Conservation (phyloP, 257 asterid genomes). For the Solanum megistacrolobum region DNA sequence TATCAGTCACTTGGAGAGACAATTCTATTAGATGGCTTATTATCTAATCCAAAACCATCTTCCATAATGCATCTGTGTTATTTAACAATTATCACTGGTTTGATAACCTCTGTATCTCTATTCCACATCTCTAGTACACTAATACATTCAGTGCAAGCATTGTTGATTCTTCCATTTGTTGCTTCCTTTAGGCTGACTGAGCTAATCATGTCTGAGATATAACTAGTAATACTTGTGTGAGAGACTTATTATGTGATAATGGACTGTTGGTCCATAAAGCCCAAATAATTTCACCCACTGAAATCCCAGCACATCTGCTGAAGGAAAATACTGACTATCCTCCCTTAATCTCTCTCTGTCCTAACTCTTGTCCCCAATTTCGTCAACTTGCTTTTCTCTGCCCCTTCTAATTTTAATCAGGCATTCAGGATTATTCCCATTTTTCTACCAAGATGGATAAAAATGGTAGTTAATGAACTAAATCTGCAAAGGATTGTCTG, state of each 20-base stretch:
- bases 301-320: not conserved
- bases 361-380: not conserved
- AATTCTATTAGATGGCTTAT: not conserved
- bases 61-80: not conserved
- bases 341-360: not conserved
- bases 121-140: not conserved
- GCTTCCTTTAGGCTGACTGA: not conserved
- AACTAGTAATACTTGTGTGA: not conserved
- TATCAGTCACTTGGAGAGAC: not conserved
- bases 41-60: not conserved
- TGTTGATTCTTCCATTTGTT: not conserved
- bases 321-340: not conserved
- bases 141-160: not conserved
- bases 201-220: not conserved
- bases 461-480: not conserved
- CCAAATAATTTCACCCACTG: not conserved
- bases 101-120: not conserved
- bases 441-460: not conserved
- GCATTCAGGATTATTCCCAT: not conserved
- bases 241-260: not conserved
- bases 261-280: not conserved
- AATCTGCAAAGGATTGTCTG: not conserved
- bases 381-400: not conserved
- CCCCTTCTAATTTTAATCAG: not conserved
- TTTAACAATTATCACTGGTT: not conserved